phyloP scores from a whole-genome alignment of 2,329 filamentous ascomycete species.

The Colletotrichum caudatum region DNA sequence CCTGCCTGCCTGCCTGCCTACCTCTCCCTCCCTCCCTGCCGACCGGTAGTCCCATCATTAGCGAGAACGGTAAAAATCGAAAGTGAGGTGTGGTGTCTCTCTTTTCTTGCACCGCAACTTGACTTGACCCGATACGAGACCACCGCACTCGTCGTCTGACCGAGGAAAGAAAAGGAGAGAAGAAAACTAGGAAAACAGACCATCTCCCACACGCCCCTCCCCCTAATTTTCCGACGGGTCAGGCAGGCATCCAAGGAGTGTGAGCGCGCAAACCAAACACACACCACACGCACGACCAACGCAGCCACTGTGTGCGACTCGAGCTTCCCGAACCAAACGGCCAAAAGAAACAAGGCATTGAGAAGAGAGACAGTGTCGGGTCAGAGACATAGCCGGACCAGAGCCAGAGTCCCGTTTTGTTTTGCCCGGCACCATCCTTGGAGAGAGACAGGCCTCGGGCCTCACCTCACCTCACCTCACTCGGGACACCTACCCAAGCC shows the following conservation, averaged over 20 bases:
- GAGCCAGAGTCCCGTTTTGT: conserved; percentile 16
- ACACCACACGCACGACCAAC: conserved; percentile 25
- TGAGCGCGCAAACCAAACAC: conserved; percentile 22
- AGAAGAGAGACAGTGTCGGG: too few relatives aligned
- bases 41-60: conserved; percentile 23
- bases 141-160: conserved; percentile 25
- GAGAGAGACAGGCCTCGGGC: not conserved
- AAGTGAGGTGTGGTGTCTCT: conserved; percentile 7
- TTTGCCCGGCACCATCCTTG: conserved; percentile 28
- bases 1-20: not conserved
- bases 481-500: conserved; percentile 6
- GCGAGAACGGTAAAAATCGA: conserved; percentile 17
- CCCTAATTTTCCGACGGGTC: conserved; percentile 17
- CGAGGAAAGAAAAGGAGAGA: not conserved
- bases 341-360: not conserved
- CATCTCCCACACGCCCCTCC: not conserved
- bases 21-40: not conserved
- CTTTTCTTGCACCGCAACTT: conserved; percentile 13
- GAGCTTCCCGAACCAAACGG: not conserved
- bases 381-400: conserved; percentile 11
- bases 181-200: not conserved
- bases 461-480: conserved; percentile 6
- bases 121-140: conserved; percentile 4
- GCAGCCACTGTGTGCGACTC: conserved; percentile 32
- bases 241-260: conserved; percentile 6